Base-by-base conservation (phyloP, 306 rosid genomes). In the Cajanus cajan region DNA sequence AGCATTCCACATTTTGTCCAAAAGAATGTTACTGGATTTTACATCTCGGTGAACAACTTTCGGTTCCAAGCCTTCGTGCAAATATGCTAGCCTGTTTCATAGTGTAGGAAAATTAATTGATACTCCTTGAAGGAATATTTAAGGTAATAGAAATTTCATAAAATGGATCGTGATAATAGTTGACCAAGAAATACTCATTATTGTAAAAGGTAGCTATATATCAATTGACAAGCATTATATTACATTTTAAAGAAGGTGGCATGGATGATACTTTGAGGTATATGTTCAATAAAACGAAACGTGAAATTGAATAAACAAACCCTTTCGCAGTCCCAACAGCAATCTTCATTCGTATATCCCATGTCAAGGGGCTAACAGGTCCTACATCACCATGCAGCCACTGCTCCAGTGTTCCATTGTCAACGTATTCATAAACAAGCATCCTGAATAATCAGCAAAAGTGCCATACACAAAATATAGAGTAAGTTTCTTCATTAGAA, bases 371-470 rank as follows among this genome's bases (percentile, higher is more conserved):
- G 55, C 98, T 95, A 79, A 90, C 89, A 51, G 97, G 90, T 52
- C 98, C 98, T 25, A 92, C 93, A 70, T 95, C 94, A 72, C 98
- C 98, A 79, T 95, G 98, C 84, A 95, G 78, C 98, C 98, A 95
- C 80, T 95, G 98, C 89, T 95, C 98, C 89, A 95, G 85, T 82
- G 87, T 95, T 64, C 98, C 98, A 78, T 95, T 95, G 84, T 95
- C 97, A 81, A 95, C 87, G 70, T 88, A 95, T 80, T 95, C 98
- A 65, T 91, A 95, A 68, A 95, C 97, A 51, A 95, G 97, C 98
- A 95, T 95, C 94, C 98, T 95, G 88, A 36, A 71, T 62, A 59
- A 33, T 51, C 52, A 43, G 48, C 7, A 6, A 15, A 70, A 82
- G 80, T 13, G 18, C 1, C 45, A 62, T 7, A 68, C 66, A 74